These are phyloP conservation scores for Mentha longifolia DNA, from an alignment of 257 asterid species.

Conservation along the genomic window DNA sequence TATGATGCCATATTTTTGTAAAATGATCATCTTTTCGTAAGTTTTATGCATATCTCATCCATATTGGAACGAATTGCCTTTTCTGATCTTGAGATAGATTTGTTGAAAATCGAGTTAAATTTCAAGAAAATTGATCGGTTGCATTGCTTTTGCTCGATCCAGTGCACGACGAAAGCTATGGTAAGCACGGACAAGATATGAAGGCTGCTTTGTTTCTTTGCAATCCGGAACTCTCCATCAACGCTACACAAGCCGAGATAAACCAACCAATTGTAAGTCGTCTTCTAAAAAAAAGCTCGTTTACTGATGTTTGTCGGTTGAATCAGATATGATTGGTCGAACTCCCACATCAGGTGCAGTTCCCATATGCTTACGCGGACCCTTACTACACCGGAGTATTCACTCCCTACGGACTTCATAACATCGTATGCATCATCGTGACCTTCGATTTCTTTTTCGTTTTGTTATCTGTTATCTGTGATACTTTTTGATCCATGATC, in stretches of 20 bases:
- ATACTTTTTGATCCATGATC: not conserved
- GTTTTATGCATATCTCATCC: no score
- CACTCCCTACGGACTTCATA: conserved; percentile 75
- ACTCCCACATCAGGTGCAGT: conserved; percentile 44
- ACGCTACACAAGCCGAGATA: conserved; percentile 55
- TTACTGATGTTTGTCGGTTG: not conserved
- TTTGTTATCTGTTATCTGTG: not conserved
- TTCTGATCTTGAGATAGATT: no score
- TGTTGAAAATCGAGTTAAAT: not conserved
- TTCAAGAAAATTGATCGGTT: not conserved
- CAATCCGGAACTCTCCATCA: conserved; percentile 53
- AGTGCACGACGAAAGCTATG: conserved; percentile 60
- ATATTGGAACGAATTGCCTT: no score
- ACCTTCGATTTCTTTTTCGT: not conserved
- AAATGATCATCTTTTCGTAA: no score
- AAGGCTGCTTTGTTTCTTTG: conserved; percentile 51
- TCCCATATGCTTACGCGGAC: conserved; percentile 67
- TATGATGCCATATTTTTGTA: not conserved
- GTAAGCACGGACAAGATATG: conserved; percentile 48
- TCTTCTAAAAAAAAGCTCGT: not conserved
- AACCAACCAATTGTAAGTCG: conserved; percentile 68
- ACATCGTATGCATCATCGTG: conserved; percentile 55
- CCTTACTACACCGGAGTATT: conserved; percentile 65
- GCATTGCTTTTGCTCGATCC: conserved; percentile 20
- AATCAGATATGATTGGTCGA: conserved; percentile 27